These are phyloP conservation scores for Sugiyamaella sp. DNA, from an alignment of 1,139 yeast species.

Conservation along the genomic window DNA sequence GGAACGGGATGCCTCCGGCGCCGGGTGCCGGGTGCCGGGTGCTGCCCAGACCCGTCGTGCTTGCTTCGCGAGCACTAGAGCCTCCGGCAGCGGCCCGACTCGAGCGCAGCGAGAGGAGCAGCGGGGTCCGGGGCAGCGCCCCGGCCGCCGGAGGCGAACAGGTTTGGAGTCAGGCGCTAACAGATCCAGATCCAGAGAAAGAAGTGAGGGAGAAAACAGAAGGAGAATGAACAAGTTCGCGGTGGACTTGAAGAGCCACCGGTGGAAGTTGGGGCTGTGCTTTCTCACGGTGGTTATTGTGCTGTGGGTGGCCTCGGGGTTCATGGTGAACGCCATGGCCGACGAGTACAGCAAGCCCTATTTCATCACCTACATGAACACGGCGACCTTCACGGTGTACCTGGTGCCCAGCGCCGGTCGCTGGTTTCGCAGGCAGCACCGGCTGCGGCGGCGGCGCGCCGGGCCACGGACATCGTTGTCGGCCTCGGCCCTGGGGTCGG, in stretches of 20 bases:
- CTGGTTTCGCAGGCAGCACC: conserved; percentile 13
- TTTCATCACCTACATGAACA: conserved; percentile 86
- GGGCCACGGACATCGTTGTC: no score
- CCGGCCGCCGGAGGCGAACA: background rate
- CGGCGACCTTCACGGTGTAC: conserved; percentile 80
- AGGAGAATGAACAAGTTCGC: background rate
- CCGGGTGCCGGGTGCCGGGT: no score
- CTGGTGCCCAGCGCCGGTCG: conserved; percentile 55
- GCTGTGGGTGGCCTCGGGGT: conserved; percentile 88
- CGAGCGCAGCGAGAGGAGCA: no score
- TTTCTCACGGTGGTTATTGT: conserved; percentile 74
- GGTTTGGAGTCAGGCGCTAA: background rate
- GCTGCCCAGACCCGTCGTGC: no score
- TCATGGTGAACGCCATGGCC: conserved; percentile 65
- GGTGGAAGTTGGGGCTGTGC: conserved; percentile 76
- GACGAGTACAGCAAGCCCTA: conserved; percentile 86
- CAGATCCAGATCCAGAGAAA: background rate
- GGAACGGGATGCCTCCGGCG: no score
- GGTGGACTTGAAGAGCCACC: conserved; percentile 21
- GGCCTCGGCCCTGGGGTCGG: no score
- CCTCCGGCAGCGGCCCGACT: no score
- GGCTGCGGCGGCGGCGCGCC: no score
- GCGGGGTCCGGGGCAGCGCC: no score
- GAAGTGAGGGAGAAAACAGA: background rate
- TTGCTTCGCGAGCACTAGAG: no score